Evolutionary conservation across 345 rosid genomes (phyloP), one percentile per base, ranked within the genome.

Genomic region (Sonneratia alba): DNA sequence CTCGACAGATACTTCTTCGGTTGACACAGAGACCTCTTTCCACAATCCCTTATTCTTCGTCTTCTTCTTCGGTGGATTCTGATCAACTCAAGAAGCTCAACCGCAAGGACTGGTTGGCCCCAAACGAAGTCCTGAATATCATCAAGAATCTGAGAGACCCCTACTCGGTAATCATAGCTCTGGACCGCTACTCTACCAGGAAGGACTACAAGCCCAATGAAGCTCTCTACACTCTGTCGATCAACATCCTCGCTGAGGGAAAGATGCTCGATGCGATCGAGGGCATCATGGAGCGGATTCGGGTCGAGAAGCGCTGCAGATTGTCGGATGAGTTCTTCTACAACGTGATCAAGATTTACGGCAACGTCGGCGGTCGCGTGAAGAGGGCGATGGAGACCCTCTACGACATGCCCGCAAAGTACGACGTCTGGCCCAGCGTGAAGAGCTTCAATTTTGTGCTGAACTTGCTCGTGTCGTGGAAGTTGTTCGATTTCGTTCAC

Each of bases 21-120:
- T 68, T 16, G 2, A 56, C 64, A 5, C 65, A 37, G 49, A 45
- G 7, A 1, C 67, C 59, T 10, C 63, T 61, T 1, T 18, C 66
- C 11, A 36, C 66, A 0, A 14, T 67, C 24, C 66, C 78, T 67
- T 27, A 67, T 2, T 51, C 71, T 69, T 66, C 77, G 19, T 37
- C 74, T 32, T 22, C 37, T 10, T 32, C 66, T 13, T 13, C 66
- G 66, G 66, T 34, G 15, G 74, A 66, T 64, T 51, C 67, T 36
- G 71, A 68, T 7, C 57, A 21, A 19, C 76, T 81, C 72, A 64
- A 78, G 74, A 84, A 76, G 64, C 87, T 91, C 67, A 85, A 71
- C 75, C 89, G 83, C 86, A 94, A 82, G 68, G 95, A 94, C 87
- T 90, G 98, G 96, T 65, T 94, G 32, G 88, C 97, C 16, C 87